Evolutionary conservation across 768 basidiomycete genomes (phyloP).

Genomic region (Kwoniella mangroviensis): DNA sequence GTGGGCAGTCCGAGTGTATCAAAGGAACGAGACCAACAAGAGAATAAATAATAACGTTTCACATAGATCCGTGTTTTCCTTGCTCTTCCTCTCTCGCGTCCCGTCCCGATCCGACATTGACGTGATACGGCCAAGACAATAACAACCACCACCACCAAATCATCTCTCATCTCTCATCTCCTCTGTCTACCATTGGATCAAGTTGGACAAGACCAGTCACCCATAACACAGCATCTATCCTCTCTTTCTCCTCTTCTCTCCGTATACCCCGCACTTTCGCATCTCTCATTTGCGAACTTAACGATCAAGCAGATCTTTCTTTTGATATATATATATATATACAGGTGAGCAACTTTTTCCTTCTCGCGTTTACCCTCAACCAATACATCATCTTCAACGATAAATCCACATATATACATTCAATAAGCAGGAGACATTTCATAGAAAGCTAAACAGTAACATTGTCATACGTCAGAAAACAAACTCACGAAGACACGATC

Average conservation of each 20-base stretch:
- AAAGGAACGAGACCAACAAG: neutral
- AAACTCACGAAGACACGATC: neutral
- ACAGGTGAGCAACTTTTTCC: neutral
- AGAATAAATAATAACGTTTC: neutral
- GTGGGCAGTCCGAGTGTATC: neutral
- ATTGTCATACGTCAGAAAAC: neutral
- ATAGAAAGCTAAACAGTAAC: too few species aligned
- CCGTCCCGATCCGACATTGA: slow-evolving; percentile 11
- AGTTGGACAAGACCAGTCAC: neutral
- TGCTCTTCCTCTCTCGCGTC: neutral
- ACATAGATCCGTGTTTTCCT: neutral
- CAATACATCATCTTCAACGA: neutral
- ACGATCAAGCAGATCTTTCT: neutral
- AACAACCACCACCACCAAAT: neutral
- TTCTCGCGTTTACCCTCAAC: neutral
- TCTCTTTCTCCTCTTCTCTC: neutral
- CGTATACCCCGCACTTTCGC: slow-evolving; percentile 1
- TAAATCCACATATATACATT: too few species aligned
- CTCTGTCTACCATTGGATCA: neutral
- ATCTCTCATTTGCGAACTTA: neutral
- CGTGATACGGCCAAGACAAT: neutral
- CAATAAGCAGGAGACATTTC: too few species aligned
- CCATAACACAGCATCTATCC: slow-evolving; percentile 1
- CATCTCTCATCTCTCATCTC: neutral
- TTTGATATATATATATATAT: neutral